phyloP scores from a whole-genome alignment of 1,284 basidiomycete genomes.

The Cystobasidium sp. region DNA sequence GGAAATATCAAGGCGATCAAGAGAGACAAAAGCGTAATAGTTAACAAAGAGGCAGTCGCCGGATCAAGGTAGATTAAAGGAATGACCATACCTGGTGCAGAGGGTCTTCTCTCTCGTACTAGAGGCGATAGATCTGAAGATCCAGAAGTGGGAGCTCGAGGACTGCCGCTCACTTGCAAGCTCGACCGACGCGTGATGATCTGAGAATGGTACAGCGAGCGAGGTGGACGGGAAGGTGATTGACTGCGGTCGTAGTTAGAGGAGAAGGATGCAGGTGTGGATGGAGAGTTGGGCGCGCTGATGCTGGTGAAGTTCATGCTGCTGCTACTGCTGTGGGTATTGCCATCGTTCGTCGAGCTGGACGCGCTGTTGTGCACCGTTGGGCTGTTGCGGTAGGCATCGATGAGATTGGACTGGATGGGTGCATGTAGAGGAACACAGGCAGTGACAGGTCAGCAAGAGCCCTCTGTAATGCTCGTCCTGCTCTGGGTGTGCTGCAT shows the following conservation, averaged over 20 bases:
- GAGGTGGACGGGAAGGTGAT: not conserved
- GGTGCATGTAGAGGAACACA: not conserved
- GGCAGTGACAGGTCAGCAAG: not conserved
- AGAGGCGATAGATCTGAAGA: not conserved
- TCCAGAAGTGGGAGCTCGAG: constrained; percentile 2
- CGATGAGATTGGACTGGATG: constrained; percentile 31
- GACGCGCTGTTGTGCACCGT: not conserved
- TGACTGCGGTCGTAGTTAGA: not conserved
- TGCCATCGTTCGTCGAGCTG: not conserved
- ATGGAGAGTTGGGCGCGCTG: constrained; percentile 11
- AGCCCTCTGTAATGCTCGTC: not conserved
- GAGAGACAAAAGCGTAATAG: not conserved
- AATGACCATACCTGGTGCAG: constrained; percentile 24
- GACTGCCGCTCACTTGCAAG: not conserved
- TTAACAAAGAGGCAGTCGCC: not conserved
- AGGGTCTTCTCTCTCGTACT: constrained; percentile 14
- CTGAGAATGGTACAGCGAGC: not conserved
- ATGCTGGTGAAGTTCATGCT: constrained; percentile 2
- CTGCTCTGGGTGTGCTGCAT: no score
- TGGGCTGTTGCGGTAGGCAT: constrained; percentile 18
- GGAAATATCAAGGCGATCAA: not conserved
- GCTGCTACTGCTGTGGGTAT: not conserved
- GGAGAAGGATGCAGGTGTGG: not conserved
- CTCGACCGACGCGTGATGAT: constrained; percentile 14
- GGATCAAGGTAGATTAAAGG: not conserved